phyloP scores from a whole-genome alignment of 1,284 basidiomycete species.

The Boletus semigastroideus region DNA sequence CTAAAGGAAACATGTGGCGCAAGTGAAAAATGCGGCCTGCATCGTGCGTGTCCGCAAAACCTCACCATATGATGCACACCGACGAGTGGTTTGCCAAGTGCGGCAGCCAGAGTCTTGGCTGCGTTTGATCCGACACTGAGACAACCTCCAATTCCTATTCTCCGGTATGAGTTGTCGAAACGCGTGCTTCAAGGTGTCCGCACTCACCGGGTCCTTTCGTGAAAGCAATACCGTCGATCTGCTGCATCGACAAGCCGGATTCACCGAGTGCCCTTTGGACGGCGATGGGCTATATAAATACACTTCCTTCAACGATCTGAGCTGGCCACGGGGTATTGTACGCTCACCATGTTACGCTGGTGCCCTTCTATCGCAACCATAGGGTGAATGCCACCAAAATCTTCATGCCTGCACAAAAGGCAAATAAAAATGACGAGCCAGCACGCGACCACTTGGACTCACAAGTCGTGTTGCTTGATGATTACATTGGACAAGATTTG shows the following conservation, averaged over 20 bases:
- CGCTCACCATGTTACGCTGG: slow-evolving; percentile 61
- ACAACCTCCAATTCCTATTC: slow-evolving; percentile 74
- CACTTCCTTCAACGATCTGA: not conserved
- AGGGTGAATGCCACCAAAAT: slow-evolving; percentile 84
- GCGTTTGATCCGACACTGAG: slow-evolving; percentile 76
- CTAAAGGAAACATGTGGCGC: slow-evolving; percentile 38
- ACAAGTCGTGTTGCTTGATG: slow-evolving; percentile 11
- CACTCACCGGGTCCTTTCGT: slow-evolving; percentile 81
- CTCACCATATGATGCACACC: slow-evolving; percentile 93
- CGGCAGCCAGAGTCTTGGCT: slow-evolving; percentile 80
- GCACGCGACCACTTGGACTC: not conserved
- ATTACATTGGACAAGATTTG: slow-evolving; percentile 8
- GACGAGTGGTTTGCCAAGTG: slow-evolving; percentile 74
- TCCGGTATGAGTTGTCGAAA: not conserved
- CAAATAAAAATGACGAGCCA: not conserved
- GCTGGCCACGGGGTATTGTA: no score
- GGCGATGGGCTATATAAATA: slow-evolving; percentile 63
- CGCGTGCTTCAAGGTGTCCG: fast-evolving
- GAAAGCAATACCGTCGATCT: slow-evolving; percentile 87
- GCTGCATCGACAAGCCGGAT: slow-evolving; percentile 54
- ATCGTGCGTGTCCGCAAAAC: not conserved
- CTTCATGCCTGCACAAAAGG: slow-evolving; percentile 50
- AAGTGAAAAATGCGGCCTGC: not conserved
- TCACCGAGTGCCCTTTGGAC: slow-evolving; percentile 67
- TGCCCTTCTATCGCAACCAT: slow-evolving; percentile 73